Base-by-base conservation (phyloP, 139 green algal genomes). In the Volvox reticuliferus region DNA sequence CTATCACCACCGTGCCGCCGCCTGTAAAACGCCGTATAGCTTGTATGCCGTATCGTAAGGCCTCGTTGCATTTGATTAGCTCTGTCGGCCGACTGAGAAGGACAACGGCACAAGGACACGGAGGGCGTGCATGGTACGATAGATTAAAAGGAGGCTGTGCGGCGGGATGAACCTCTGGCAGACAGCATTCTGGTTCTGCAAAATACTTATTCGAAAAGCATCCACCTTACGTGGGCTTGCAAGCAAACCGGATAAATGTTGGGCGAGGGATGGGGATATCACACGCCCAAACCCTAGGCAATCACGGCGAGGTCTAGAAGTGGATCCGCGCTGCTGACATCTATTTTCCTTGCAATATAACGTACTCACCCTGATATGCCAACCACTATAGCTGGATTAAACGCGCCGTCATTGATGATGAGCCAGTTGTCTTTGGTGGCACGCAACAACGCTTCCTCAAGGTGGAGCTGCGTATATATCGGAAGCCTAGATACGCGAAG, bases 1-100 rank as follows among this genome's bases (percentile, higher is more conserved):
- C 98, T 20, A 99, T 96, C 0, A 99, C 95, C 12, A 99, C 98
- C 65, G 98, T 99, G n/a, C 98, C 98, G 3, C 98, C 98, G 0
- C 98, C 98, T 5, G 95, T 99, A 93, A 99, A 99, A 1, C 98
- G 94, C 65, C 95, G 96, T 82, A 99, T 96, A 36, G 98, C 88
- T 65, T 93, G 93, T 0, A 99, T 89, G 5, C 90, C 84, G 17
- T 78, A 67, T 1, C 85, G 21, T 9, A 78, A 36, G 9, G 96
- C 96, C 32, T 86, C 79, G 0, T 83, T 32, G 24, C 95, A 33
- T 84, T 98, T 73, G 28, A 99, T 90, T 79, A 99, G 84, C 63
- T 90, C 86, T 2, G 32, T 21, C 12, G 86, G 86, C 14, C 86
- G 86, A 19, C 86, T 90, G 86, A 20, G 65, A 22, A 20, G 28